These are phyloP conservation scores for Cydonia oblonga DNA, from an alignment of 331 rosid species.

Conservation along the genomic window DNA sequence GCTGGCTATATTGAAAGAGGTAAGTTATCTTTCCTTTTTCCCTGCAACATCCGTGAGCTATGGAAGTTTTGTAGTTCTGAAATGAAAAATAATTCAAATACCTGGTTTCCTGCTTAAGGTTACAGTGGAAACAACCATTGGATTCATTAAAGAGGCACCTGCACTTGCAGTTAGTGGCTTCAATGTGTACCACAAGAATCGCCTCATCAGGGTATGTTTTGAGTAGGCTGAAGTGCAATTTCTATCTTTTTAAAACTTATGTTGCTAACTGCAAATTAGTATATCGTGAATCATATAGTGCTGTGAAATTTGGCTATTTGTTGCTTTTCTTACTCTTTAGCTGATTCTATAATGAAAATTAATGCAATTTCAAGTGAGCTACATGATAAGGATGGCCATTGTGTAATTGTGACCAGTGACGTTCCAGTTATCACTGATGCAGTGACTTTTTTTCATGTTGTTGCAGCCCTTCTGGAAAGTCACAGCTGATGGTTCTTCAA, in stretches of 20 bases:
- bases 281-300: neutral
- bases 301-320: neutral
- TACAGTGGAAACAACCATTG: constrained; percentile 51
- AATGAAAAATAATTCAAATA: neutral
- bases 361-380: constrained; percentile 4
- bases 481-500: constrained; percentile 43
- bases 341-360: constrained; percentile 9
- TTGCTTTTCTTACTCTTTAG: neutral
- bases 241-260: neutral
- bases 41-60: neutral
- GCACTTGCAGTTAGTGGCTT: constrained; percentile 51
- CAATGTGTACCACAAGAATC: constrained; percentile 87
- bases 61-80: neutral
- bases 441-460: constrained; percentile 12
- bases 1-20: constrained; percentile 34
- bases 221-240: constrained; percentile 9
- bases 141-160: constrained; percentile 75
- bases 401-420: constrained; percentile 8
- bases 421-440: constrained; percentile 17
- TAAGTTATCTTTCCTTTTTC: constrained; percentile 13
- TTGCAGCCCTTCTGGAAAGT: constrained; percentile 95
- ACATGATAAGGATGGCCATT: neutral
- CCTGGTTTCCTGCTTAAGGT: constrained; percentile 34
- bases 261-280: neutral
- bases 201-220: constrained; percentile 77